phyloP scores from a whole-genome alignment of 345 rosid genomes.

The Euphorbia peplus region DNA sequence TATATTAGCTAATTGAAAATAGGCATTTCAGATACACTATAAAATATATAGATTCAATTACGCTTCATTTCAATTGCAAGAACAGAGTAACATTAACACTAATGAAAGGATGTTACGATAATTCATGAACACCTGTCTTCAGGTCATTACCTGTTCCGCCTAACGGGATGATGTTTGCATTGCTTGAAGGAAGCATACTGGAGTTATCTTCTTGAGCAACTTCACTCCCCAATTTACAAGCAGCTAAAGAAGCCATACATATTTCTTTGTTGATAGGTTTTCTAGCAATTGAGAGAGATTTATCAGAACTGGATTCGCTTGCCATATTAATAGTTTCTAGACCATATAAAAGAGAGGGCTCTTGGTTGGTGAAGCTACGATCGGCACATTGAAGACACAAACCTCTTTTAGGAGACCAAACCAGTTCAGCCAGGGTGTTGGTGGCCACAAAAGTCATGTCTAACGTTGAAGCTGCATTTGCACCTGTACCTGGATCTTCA shows the following conservation, averaged over 20 bases:
- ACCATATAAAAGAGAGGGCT: constrained; percentile 38
- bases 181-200: constrained; percentile 20
- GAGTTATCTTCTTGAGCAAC: constrained; percentile 22
- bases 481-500: constrained; percentile 71
- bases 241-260: constrained; percentile 3
- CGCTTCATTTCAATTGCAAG: neutral
- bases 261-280: constrained; percentile 23
- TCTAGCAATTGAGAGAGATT: constrained; percentile 23
- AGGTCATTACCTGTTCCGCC: constrained; percentile 26
- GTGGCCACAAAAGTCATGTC: constrained; percentile 48
- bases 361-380: constrained; percentile 45
- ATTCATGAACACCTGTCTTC: constrained; percentile 27
- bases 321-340: constrained; percentile 36
- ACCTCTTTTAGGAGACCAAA: constrained; percentile 88
- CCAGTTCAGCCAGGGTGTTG: constrained; percentile 72
- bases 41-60: neutral
- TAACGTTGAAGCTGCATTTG: constrained; percentile 67
- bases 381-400: constrained; percentile 71
- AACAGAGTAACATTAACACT: neutral
- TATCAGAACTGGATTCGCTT: constrained; percentile 22
- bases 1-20: neutral
- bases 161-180: constrained; percentile 23
- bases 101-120: constrained; percentile 19
- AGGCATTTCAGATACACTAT: neutral
- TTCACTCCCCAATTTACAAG: constrained; percentile 17